Conservation (phyloP, 192 early-diverging fungal species). For the Kappamyces sp. region DNA sequence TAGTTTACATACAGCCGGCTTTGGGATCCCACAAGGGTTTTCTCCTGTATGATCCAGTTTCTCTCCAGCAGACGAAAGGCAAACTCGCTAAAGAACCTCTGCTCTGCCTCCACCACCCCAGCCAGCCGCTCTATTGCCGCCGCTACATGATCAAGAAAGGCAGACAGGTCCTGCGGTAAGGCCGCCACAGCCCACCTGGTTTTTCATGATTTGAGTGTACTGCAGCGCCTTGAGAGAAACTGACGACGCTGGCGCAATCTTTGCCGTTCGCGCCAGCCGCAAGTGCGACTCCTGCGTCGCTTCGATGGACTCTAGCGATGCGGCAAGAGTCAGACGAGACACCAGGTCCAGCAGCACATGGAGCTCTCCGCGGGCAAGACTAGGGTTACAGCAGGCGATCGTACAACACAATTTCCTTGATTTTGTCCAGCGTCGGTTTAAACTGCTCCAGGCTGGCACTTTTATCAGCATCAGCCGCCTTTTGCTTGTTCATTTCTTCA, state of each 20-base stretch:
- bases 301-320: neutral
- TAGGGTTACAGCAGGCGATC: neutral
- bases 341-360: constrained; percentile 2
- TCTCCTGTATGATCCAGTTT: constrained; percentile 3
- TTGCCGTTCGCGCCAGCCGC: no score
- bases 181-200: neutral
- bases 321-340: neutral
- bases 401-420: constrained; percentile 14
- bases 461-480: no score
- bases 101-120: neutral
- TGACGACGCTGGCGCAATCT: no score
- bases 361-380: constrained; percentile 12
- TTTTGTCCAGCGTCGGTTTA: neutral
- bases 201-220: constrained; percentile 8
- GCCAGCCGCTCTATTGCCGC: neutral
- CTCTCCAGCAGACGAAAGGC: constrained; percentile 7
- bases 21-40: neutral
- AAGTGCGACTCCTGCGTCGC: no score
- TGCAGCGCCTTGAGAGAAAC: neutral
- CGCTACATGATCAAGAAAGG: neutral
- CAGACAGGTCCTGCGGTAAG: neutral
- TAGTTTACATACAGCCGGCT: constrained; percentile 8
- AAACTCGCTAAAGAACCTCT: constrained; percentile 1
- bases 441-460: no score
- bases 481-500: no score